Base-by-base conservation (phyloP, 495 filamentous ascomycete species). In the Neurospora africana region DNA sequence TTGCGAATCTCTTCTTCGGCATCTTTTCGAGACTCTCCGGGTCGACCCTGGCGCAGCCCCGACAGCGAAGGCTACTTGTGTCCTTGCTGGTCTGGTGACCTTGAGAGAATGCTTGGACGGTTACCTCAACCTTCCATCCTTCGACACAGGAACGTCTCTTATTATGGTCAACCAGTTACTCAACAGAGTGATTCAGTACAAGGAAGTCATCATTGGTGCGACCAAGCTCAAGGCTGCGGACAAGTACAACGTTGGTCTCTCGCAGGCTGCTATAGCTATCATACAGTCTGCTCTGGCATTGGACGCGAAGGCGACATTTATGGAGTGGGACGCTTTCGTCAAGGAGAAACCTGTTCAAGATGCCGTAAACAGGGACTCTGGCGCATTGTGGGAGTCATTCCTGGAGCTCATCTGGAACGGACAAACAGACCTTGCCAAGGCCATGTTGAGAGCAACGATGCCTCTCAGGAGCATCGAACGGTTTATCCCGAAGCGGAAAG, bases 331-430 rank as follows among this genome's bases (percentile, higher is more conserved):
- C 68, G 86, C 89, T 17, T 85, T 96, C 69, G 82, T 87, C 6
- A 83, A 82, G 6, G 83, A 85, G 4, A 83, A 83, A 33, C 81
- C 85, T 13, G 84, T 94, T n/a, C 89, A 92, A 44, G 86, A 91
- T 71, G 89, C 89, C 30, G 83, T 89, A 17, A 87, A 86, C 68
- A 87, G 89, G 6, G 87, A 91, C 73, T 91, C 90, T 0, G 83
- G 88, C 4, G 80, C 84, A 2, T 88, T 96, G 37, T 97, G 94
- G 94, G 89, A 93, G 75, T 85, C 87, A 2, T 89, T 93, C 39
- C 83, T 94, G 38, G 85, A 88, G 69, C 86, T 89, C 72, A 86
- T 97, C 39, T 85, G 89, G 76, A 72, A 84, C 40, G 85, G 88
- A 11, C 88, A 91, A 71, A 74, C 89, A 23, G 85, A 84, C 3